Conservation (phyloP, 1,284 basidiomycete species). For the Fomes fomentarius region DNA sequence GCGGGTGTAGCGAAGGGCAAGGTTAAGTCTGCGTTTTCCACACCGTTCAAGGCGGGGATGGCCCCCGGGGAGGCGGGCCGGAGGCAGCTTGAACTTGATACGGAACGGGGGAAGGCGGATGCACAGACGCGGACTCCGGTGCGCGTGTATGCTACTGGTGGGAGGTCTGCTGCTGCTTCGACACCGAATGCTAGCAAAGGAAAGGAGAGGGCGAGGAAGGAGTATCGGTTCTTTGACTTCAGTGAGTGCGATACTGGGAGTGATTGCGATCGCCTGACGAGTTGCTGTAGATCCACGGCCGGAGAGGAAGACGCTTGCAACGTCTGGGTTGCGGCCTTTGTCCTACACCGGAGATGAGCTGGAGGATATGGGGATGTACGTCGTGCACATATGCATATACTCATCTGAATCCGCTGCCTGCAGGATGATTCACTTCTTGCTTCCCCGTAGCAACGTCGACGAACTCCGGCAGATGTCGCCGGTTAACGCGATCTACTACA, state of each 20-base stretch:
- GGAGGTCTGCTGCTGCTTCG: not conserved
- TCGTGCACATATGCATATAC: conserved; percentile 13
- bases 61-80: conserved; percentile 56
- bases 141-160: not conserved
- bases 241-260: conserved; percentile 39
- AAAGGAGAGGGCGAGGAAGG: conserved; percentile 25
- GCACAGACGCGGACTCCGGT: conserved; percentile 1
- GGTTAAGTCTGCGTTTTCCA: conserved; percentile 50
- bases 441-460: conserved; percentile 48
- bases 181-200: too few relatives aligned
- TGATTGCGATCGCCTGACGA: not conserved
- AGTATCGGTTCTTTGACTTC: conserved; percentile 46
- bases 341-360: conserved; percentile 54
- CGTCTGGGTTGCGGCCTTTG: conserved; percentile 62
- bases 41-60: conserved; percentile 71
- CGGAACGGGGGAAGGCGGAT: conserved; percentile 18
- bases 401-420: too few relatives aligned
- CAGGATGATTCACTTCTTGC: too few relatives aligned
- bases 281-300: conserved; percentile 40
- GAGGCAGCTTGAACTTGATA: conserved; percentile 35
- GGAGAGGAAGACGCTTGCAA: conserved; percentile 48
- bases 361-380: conserved; percentile 65
- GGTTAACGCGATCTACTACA: conserved; percentile 62
- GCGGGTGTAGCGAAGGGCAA: conserved; percentile 32
- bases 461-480: conserved; percentile 66